A percentile compares a stretch with the other conserved stretches of the same genome.
These are phyloP conservation scores for Paecilomyces formosus DNA, from an alignment of 2,329 filamentous ascomycete genomes.

Conservation along the genomic window DNA sequence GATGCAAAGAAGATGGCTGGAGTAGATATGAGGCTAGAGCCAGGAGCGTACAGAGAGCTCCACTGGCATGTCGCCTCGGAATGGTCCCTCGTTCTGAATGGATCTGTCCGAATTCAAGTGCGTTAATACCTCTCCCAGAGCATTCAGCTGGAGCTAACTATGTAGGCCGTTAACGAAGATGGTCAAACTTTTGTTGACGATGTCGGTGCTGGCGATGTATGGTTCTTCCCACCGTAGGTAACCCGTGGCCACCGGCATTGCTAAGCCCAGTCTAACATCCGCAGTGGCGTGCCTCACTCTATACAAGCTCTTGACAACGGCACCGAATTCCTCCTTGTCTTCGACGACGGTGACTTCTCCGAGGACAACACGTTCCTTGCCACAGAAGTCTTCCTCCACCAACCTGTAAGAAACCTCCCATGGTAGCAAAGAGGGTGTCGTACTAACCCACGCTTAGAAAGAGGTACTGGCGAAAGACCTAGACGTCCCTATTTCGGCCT, in stretches of 20 bases:
- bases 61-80: slow-evolving; percentile 45
- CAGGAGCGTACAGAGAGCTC: slow-evolving; percentile 54
- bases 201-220: slow-evolving; percentile 66
- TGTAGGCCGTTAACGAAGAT: slow-evolving; percentile 40
- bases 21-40: slow-evolving; percentile 53
- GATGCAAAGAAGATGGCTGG: slow-evolving; percentile 46
- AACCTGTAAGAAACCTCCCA: slow-evolving; percentile 16
- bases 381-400: slow-evolving; percentile 52
- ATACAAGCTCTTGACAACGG: slow-evolving; percentile 66
- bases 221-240: slow-evolving; percentile 65
- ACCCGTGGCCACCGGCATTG: not conserved
- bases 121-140: not conserved
- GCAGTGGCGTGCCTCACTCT: slow-evolving; percentile 62
- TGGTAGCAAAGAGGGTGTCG: not conserved
- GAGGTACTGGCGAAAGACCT: slow-evolving; percentile 51
- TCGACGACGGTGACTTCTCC: slow-evolving; percentile 53
- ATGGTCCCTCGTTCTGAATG: slow-evolving; percentile 33
- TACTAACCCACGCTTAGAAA: slow-evolving; percentile 18
- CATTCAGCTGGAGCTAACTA: not conserved
- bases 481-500: slow-evolving; percentile 39
- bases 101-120: slow-evolving; percentile 30
- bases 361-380: slow-evolving; percentile 70
- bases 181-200: slow-evolving; percentile 73
- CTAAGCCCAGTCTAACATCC: not conserved
- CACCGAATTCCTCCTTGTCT: slow-evolving; percentile 57